Conservation (phyloP, 2,329 filamentous ascomycete species). For the Fusarium marasasianum region DNA sequence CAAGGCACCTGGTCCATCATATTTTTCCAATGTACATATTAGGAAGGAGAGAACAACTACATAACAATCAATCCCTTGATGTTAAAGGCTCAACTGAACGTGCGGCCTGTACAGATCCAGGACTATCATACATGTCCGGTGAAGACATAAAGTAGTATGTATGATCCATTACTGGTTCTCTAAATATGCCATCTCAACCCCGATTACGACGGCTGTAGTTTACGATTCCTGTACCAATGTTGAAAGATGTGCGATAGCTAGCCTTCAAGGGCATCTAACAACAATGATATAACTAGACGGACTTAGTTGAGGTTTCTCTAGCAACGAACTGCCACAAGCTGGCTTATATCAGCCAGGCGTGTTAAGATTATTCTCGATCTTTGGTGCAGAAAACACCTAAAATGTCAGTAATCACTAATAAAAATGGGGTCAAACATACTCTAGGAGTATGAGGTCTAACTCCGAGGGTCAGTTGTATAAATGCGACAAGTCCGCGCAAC, state of each 20-base stretch:
- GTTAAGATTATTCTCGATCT: conserved; percentile 7
- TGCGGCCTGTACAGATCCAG: no score
- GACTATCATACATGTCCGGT: neutral
- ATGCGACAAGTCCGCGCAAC: neutral
- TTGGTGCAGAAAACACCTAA: neutral
- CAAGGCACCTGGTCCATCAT: neutral
- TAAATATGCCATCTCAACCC: neutral
- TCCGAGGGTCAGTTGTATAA: conserved; percentile 21
- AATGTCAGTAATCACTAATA: conserved; percentile 16
- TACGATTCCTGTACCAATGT: neutral
- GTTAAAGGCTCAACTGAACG: neutral
- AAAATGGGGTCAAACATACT: neutral
- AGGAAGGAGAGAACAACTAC: neutral
- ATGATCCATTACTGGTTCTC: no score
- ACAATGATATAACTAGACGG: neutral
- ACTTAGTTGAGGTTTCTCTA: neutral
- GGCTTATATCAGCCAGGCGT: conserved; percentile 40
- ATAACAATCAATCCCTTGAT: neutral
- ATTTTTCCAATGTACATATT: conserved; percentile 37
- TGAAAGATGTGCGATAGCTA: neutral
- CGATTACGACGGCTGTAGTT: neutral
- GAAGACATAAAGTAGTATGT: neutral
- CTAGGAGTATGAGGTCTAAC: neutral
- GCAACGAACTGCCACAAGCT: neutral
- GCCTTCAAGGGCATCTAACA: neutral